Base-by-base conservation (phyloP, 306 rosid species). In the Cotoneaster glaucophyllus region DNA sequence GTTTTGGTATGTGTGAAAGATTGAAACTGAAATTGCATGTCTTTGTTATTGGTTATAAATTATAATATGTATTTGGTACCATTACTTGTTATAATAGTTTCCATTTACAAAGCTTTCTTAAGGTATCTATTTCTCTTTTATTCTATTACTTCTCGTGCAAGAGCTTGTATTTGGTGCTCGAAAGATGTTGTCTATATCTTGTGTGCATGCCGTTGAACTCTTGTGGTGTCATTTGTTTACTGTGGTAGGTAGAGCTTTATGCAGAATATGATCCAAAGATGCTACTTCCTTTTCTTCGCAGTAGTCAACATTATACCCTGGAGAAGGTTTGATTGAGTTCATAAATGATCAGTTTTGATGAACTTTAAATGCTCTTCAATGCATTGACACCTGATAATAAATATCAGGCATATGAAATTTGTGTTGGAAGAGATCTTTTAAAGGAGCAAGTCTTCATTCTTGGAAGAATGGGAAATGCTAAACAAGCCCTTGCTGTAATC, bases 391-490 rank as follows among this genome's bases (percentile, higher is more conserved):
- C 80, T 73, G 52, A 67, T 45, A 26, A 79, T 77, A 77, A 41
- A 69, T 86, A 73, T 70, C 97, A 92, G 99, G 97, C 97, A 73
- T 86, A 92, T 58, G 99, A 95, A 48, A 84, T 90, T 80, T 95
- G 96, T 81, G 72, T 85, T 70, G 81, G 80, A 79, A 86, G 83
- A 85, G 88, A 82, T 75, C 93, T 90, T 74, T 69, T 90, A 82
- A 92, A 81, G 88, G 99, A 92, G 91, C 97, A 89, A 82, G 97
- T 89, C 50, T 95, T 95, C 87, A 85, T 95, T 86, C 89, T 95
- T 78, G 97, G 99, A 82, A 88, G 99, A 79, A 95, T 95, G 97
- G 99, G 99, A 76, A 95, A 95, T 79, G 70, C 97, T 3, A 95
- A 89, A 77, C 87, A 90, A 86, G 99, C 97, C 66, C 90, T 95